Percentiles rank a stretch among this genome's conserved stretches.
Evolutionary conservation across 2,329 filamentous ascomycete genomes (phyloP).

Genomic region (Helminthosporium solani): DNA sequence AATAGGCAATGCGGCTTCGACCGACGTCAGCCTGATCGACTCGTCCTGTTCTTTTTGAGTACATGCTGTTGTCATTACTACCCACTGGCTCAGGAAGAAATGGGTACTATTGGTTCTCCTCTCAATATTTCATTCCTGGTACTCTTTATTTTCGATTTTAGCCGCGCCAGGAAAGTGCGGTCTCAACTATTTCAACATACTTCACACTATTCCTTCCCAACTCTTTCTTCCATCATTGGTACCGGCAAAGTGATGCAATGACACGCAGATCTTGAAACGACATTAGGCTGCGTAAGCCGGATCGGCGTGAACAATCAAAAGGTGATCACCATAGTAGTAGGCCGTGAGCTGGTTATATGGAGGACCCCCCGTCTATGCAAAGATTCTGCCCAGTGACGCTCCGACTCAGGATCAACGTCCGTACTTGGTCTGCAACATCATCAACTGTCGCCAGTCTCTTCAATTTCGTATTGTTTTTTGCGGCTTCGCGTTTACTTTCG

Average conservation of each 20-base stretch:
- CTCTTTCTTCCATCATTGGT: no score
- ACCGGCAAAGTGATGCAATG: no score
- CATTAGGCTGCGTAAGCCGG: no score
- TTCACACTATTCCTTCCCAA: no score
- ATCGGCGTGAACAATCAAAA: no score
- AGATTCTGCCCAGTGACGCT: constrained; percentile 43
- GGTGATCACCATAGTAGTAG: no score
- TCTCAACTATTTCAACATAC: no score
- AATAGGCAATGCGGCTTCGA: background rate
- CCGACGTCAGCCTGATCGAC: background rate
- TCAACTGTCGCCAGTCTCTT: constrained; percentile 58
- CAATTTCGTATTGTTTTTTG: constrained; percentile 47
- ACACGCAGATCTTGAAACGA: no score
- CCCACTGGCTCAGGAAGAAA: background rate
- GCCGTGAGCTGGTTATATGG: constrained; percentile 15
- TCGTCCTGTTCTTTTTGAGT: background rate
- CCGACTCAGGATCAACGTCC: constrained; percentile 35
- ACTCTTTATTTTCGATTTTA: no score
- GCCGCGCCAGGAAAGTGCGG: no score
- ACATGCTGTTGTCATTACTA: background rate
- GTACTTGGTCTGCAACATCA: constrained; percentile 42
- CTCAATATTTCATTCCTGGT: no score
- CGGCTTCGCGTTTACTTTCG: constrained; percentile 46
- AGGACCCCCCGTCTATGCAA: constrained; percentile 39
- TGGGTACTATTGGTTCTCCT: background rate